Evolutionary conservation across 148 eudicot genomes (phyloP), one percentile per base, ranked within the genome.

Genomic region (Limonium bicolor): DNA sequence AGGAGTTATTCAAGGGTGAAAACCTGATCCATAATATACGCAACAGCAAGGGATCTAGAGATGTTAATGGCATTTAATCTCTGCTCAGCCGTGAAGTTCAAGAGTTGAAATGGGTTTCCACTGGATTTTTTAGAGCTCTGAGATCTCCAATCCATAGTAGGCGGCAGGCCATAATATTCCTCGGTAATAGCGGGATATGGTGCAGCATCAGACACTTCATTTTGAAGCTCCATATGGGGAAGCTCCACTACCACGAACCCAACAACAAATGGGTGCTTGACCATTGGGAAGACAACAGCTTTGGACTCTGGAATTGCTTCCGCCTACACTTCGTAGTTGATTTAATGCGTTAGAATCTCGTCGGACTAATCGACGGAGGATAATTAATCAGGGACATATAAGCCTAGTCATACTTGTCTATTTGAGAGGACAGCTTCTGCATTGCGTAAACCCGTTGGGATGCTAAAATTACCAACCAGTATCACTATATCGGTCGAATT

Each of bases 11-110:
- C n/a, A n/a, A n/a, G n/a, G n/a, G n/a, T n/a, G n/a, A n/a, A 28
- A 64, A 90, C 99, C 95, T 90, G 99, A 68, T 90, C 99, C 99
- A 90, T 90, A 48, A 90, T 88, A 76, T 90, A 85, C 22, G 85
- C 99, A 87, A 63, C 63, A 38, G 95, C 95, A 43, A 85, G 63
- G 36, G 99, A 70, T 44, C 71, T 65, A 46, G 99, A 80, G 46
- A 90, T 85, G 59, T 73, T 71, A 20, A 72, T 69, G 36, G 94
- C 95, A 61, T 78, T 90, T 49, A 69, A 55, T 67, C 58, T 85
- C 65, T 90, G 95, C 23, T 81, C 95, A 11, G 77, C 52, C 49
- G 88, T 67, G 52, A 84, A 73, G 46, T 57, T 73, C 58, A 58
- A 66, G 34, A 49, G 54, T 15, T 51, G 74, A 39, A 52, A 31